A percentile compares a stretch with the other conserved stretches of the same genome.
Conservation (phyloP, 306 rosid genomes). For the Gleditsia sinensis region DNA sequence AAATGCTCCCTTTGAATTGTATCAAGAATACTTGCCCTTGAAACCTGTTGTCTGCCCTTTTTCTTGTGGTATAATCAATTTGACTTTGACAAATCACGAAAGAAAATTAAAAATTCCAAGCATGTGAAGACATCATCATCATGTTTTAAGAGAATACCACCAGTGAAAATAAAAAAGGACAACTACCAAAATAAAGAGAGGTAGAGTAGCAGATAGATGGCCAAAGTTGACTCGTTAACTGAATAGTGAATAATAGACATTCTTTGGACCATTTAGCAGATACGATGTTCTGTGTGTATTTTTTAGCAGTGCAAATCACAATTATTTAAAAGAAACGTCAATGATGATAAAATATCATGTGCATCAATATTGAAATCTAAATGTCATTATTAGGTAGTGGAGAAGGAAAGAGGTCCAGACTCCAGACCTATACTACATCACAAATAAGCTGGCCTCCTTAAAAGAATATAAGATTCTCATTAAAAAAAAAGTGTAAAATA, state of each 20-base stretch:
- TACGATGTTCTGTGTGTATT: too few species aligned
- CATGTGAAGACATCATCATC: not conserved
- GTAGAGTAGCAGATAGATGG: not conserved
- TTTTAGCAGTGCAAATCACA: too few species aligned
- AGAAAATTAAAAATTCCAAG: not conserved
- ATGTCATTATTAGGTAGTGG: not conserved
- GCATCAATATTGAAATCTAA: not conserved
- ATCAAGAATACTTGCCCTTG: not conserved
- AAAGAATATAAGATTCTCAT: not conserved
- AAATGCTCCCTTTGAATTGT: not conserved
- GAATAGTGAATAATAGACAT: not conserved
- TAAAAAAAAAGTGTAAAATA: not conserved
- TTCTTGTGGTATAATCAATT: not conserved
- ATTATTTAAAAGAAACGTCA: too few species aligned
- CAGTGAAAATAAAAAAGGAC: not conserved
- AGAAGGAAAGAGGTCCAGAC: not conserved
- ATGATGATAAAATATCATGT: too few species aligned
- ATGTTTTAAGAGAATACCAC: not conserved
- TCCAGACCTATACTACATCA: not conserved
- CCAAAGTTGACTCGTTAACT: not conserved
- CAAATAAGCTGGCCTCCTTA: not conserved
- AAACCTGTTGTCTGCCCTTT: not conserved
- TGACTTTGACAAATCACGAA: not conserved
- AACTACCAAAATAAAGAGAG: not conserved
- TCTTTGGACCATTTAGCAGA: not conserved